phyloP scores from a whole-genome alignment of 2,329 filamentous ascomycete species.

The Pseudomassariella vexata region DNA sequence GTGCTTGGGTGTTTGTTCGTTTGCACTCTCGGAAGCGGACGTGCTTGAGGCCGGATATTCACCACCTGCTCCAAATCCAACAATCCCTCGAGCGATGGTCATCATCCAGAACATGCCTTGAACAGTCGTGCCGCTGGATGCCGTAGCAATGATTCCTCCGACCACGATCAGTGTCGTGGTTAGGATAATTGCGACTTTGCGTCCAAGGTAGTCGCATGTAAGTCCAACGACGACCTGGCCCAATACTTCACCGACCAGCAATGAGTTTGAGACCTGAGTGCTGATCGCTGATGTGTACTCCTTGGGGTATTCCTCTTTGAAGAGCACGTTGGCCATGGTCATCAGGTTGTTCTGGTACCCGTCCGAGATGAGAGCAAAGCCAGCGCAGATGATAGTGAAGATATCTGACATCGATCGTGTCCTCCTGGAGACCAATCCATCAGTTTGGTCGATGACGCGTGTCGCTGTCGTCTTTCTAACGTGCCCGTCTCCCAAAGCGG shows the following conservation, averaged over 20 bases:
- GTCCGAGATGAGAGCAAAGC: constrained; percentile 3
- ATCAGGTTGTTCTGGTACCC: constrained; percentile 8
- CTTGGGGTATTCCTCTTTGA: constrained; percentile 16
- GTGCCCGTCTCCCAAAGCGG: too few relatives aligned
- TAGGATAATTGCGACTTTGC: constrained; percentile 37
- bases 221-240: constrained; percentile 34
- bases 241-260: constrained; percentile 34
- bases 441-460: too few relatives aligned
- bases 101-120: constrained; percentile 48
- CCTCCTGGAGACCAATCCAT: constrained; percentile 3
- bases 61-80: constrained; percentile 41
- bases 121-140: constrained; percentile 36
- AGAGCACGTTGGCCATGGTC: constrained; percentile 7
- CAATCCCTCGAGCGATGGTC: constrained; percentile 40
- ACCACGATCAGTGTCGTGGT: constrained; percentile 40
- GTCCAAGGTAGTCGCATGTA: constrained; percentile 38
- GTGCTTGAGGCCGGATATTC: constrained; percentile 31
- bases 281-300: constrained; percentile 27
- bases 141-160: constrained; percentile 38
- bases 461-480: too few relatives aligned
- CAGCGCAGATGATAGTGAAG: constrained; percentile 6
- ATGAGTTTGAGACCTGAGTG: constrained; percentile 31
- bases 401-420: constrained; percentile 4
- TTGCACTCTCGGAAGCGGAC: constrained; percentile 40
- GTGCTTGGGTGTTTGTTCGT: constrained; percentile 32